These are phyloP conservation scores for Neospora caninum DNA, from an alignment of 169 alveolate genomes.

Conservation along the genomic window DNA sequence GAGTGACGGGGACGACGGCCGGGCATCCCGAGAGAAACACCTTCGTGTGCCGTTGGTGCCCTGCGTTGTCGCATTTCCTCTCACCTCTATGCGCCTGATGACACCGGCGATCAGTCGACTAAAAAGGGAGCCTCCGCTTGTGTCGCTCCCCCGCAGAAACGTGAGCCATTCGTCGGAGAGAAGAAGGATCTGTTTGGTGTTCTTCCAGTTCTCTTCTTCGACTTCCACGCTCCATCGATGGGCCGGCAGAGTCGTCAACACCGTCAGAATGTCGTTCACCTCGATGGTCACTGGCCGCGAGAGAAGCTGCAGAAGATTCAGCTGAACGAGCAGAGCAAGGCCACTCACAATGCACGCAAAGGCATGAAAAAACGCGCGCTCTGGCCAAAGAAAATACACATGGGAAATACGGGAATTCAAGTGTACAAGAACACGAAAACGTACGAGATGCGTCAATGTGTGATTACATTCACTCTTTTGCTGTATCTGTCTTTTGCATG, in stretches of 20 bases:
- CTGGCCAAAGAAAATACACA: not conserved
- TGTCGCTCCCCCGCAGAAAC: conserved; percentile 52
- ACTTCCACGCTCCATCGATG: conserved; percentile 58
- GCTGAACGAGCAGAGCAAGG: conserved; percentile 55
- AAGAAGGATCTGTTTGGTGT: conserved; percentile 39
- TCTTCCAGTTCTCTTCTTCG: conserved; percentile 51
- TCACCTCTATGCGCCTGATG: conserved; percentile 4
- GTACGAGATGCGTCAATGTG: too few species aligned
- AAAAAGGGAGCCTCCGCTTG: not conserved
- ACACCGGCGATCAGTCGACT: not conserved
- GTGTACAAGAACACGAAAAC: too few species aligned
- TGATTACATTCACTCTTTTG: too few species aligned
- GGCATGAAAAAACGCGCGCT: not conserved
- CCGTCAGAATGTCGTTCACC: conserved; percentile 49
- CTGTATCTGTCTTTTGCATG: too few species aligned
- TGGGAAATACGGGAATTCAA: too few species aligned
- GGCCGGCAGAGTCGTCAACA: conserved; percentile 60
- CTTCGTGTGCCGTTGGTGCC: too few species aligned
- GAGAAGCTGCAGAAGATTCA: conserved; percentile 48
- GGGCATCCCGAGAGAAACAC: too few species aligned
- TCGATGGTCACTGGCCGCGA: conserved; percentile 50
- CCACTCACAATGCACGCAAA: not conserved
- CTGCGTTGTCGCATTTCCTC: too few species aligned
- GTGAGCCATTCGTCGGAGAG: conserved; percentile 66
- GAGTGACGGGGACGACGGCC: too few species aligned